phyloP scores from a whole-genome alignment of 768 basidiomycete species.

The Myochromella boudieri region DNA sequence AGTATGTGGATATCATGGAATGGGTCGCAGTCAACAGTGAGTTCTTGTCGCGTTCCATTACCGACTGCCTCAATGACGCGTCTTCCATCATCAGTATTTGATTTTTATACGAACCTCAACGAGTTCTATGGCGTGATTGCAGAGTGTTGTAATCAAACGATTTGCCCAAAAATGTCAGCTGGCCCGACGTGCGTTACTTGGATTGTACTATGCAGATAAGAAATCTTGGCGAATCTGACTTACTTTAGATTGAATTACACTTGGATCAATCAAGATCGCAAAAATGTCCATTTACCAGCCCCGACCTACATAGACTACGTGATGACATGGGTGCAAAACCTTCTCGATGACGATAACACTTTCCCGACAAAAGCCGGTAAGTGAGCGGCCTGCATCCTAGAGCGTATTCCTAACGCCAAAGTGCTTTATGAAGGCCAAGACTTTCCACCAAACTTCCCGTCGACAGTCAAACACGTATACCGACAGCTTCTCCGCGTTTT shows the following conservation, averaged over 20 bases:
- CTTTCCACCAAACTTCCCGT: constrained; percentile 85
- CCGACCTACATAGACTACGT: constrained; percentile 99
- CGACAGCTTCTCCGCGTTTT: constrained; percentile 96
- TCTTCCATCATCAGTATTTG: constrained; percentile 70
- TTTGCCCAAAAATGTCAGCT: constrained; percentile 92
- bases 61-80: constrained; percentile 1
- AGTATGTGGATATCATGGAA: constrained; percentile 98
- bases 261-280: constrained; percentile 96
- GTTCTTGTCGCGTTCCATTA: constrained; percentile 27
- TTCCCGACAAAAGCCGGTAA: constrained; percentile 95
- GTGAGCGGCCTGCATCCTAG: constrained; percentile 27
- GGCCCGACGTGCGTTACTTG: constrained; percentile 69
- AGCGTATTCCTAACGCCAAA: not conserved
- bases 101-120: constrained; percentile 96
- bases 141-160: constrained; percentile 89
- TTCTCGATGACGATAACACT: constrained; percentile 87
- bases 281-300: constrained; percentile 88
- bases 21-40: constrained; percentile 84
- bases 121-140: constrained; percentile 95
- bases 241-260: constrained; percentile 83
- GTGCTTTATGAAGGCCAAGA: constrained; percentile 65
- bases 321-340: constrained; percentile 97
- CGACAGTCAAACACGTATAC: constrained; percentile 93
- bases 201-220: not conserved
- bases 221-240: constrained; percentile 1